Base-by-base conservation (phyloP, 176 grass and related monocot genomes). In the Cymbopogon citratus region DNA sequence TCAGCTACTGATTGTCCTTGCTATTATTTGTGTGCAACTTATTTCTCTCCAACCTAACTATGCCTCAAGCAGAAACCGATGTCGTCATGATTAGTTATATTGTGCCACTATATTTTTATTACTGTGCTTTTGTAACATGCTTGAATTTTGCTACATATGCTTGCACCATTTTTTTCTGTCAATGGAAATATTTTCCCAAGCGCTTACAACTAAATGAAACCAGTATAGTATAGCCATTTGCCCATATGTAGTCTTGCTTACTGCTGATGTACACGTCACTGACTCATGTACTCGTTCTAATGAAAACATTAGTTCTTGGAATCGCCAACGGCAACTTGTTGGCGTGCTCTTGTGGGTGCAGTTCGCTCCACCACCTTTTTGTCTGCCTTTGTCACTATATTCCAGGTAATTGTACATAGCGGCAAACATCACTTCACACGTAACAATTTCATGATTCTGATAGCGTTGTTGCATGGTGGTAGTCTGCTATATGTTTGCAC, bases 361-460 rank as follows among this genome's bases (percentile, higher is more conserved):
- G 91, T 99, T 80, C 90, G 96, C 59, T 99, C 92, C 69, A 95
- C 96, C 26, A 84, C 92, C 15, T 99, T 95, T 82, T 93, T 99
- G 81, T 99, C 96, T 87, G 87, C 87, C 84, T 99, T 99, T 75
- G 93, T 99, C 51, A 88, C 90, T 59, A 33, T 91, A 35, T 99
- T 99, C 83, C 96, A 99, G 96, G 96, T 99, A 87, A 81, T 78
- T 79, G 74, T 85, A 9, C 19, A n/a, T 48, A 79, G 62, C 7
- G 72, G n/a, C 34, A 66, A 62, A 21, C 25, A 19, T 62, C 73
- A n/a, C 63, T 80, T 87, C 66, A 66, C 35, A 10, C 21, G 28
- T 82, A 74, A 68, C 11, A 66, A 24, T 56, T 77, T 76, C 74
- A 48, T 63, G 66, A 44, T 84, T 56, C 41, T 88, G 76, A 83